Percentiles rank a stretch among this genome's conserved stretches.
Evolutionary conservation across 23 red algal species (phyloP).

Genomic region (Pyropia yezoensis): DNA sequence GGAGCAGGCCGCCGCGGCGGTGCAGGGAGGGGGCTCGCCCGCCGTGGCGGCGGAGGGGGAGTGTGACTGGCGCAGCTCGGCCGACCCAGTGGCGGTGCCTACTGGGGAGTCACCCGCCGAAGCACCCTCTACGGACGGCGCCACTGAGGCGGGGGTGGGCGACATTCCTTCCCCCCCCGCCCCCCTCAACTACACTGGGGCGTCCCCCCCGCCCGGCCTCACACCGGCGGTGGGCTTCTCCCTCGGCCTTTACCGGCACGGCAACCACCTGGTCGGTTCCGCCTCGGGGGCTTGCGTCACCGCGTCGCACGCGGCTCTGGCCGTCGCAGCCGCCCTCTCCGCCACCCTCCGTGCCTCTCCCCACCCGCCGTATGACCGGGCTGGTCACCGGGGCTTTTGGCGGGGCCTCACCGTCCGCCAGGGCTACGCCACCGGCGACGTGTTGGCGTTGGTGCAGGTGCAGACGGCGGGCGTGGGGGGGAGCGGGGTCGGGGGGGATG

Average conservation of each 20-base stretch:
- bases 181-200: neutral
- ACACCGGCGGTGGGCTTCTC: constrained; percentile 46
- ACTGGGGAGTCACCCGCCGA: too few relatives aligned
- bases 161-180: neutral
- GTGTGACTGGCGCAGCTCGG: too few relatives aligned
- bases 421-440: constrained; percentile 28
- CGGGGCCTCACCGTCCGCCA: constrained; percentile 48
- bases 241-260: constrained; percentile 57
- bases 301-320: constrained; percentile 31
- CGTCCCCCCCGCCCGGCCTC: too few relatives aligned
- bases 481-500: too few relatives aligned
- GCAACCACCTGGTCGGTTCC: constrained; percentile 34
- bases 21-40: too few relatives aligned
- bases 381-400: constrained; percentile 58
- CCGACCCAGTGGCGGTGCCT: too few relatives aligned
- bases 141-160: too few relatives aligned
- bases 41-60: too few relatives aligned
- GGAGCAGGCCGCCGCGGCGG: too few relatives aligned
- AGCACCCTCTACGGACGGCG: too few relatives aligned
- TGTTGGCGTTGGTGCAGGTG: constrained; percentile 46
- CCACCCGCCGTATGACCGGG: constrained; percentile 48
- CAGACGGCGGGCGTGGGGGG: constrained; percentile 15
- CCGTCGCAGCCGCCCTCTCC: constrained; percentile 37
- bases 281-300: constrained; percentile 44
- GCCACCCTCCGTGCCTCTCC: constrained; percentile 16